These are phyloP conservation scores for Pichia cactophila DNA, from an alignment of 1,139 yeast species.

Conservation along the genomic window DNA sequence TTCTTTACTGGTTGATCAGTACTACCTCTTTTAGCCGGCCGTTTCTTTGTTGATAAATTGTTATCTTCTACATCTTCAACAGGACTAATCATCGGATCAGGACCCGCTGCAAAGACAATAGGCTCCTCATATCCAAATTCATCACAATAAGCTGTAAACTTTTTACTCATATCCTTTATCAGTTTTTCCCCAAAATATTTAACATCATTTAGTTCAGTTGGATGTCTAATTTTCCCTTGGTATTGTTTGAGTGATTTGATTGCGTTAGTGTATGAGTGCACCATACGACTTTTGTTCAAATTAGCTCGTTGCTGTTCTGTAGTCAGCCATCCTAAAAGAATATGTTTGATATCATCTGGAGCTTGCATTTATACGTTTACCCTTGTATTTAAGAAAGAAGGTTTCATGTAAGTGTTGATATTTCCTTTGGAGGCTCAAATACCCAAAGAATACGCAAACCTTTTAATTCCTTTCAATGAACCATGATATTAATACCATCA, in stretches of 20 bases:
- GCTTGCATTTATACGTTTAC: slow-evolving; percentile 21
- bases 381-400: background rate
- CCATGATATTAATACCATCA: no score
- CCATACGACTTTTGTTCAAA: slow-evolving; percentile 36
- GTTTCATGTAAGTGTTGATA: background rate
- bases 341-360: slow-evolving; percentile 32
- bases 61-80: background rate
- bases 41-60: background rate
- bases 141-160: slow-evolving; percentile 40
- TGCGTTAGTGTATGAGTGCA: slow-evolving; percentile 43
- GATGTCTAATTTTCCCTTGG: slow-evolving; percentile 39
- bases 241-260: slow-evolving; percentile 37
- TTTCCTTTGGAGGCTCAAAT: background rate
- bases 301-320: slow-evolving; percentile 40
- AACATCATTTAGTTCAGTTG: slow-evolving; percentile 43
- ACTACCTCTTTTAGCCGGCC: background rate
- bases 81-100: background rate
- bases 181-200: slow-evolving; percentile 60
- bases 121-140: slow-evolving; percentile 39
- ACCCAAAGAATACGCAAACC: no score
- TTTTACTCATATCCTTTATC: slow-evolving; percentile 37
- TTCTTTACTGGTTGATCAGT: slow-evolving; percentile 19
- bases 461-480: no score
- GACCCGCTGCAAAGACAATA: background rate
- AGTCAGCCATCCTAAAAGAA: slow-evolving; percentile 46